A percentile compares a stretch with the other conserved stretches of the same genome.
Evolutionary conservation across 768 basidiomycete species (phyloP).

Genomic region (Auriscalpium microsporum): DNA sequence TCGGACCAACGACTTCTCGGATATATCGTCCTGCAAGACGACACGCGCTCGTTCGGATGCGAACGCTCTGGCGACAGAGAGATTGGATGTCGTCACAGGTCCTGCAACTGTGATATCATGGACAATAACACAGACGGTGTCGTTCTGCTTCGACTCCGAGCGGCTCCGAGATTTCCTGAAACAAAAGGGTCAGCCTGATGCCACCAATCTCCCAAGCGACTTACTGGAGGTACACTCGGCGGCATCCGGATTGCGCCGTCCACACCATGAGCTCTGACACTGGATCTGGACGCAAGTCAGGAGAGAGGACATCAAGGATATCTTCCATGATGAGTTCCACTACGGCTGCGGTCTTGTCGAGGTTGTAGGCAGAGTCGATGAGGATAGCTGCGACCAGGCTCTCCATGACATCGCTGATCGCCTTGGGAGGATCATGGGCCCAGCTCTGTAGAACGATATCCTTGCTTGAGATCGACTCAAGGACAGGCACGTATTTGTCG

Average conservation of each 20-base stretch:
- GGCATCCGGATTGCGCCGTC: conserved; percentile 52
- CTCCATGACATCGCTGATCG: conserved; percentile 77
- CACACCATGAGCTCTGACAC: conserved; percentile 65
- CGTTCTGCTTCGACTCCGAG: conserved; percentile 34
- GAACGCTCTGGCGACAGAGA: conserved; percentile 55
- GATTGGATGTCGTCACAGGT: conserved; percentile 50
- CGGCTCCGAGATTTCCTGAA: conserved; percentile 37
- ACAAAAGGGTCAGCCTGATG: not conserved
- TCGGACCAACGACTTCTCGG: conserved; percentile 34
- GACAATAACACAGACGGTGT: conserved; percentile 48
- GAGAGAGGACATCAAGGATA: conserved; percentile 50
- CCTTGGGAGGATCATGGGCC: conserved; percentile 83
- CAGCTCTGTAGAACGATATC: conserved; percentile 65
- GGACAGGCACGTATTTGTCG: conserved; percentile 46
- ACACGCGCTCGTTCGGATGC: conserved; percentile 54
- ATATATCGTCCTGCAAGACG: conserved; percentile 40
- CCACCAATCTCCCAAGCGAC: conserved; percentile 13
- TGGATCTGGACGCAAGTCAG: conserved; percentile 59
- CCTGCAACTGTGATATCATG: conserved; percentile 51
- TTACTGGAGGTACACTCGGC: conserved; percentile 37
- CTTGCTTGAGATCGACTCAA: conserved; percentile 44
- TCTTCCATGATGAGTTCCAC: conserved; percentile 60
- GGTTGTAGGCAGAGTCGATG: conserved; percentile 69
- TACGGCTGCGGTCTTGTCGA: conserved; percentile 56
- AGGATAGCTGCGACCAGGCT: conserved; percentile 78